phyloP scores from a whole-genome alignment of 371 early-diverging fungal genomes.

The Actinomucor elegans region DNA sequence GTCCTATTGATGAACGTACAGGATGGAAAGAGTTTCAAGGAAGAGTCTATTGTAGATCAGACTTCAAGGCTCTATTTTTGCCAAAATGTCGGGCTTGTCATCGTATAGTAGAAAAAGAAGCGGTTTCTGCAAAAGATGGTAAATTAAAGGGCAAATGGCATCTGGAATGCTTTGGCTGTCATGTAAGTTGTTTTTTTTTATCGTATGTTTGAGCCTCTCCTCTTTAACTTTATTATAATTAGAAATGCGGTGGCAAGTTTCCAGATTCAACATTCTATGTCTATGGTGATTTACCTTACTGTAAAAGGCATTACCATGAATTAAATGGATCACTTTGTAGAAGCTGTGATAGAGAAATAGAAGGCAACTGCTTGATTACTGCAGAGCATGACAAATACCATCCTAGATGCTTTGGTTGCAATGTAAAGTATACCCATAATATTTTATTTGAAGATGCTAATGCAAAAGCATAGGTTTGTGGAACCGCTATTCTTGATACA shows the following conservation, averaged over 20 bases:
- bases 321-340: slow-evolving; percentile 80
- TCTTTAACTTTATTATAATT: too few relatives aligned
- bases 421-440: too few relatives aligned
- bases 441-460: too few relatives aligned
- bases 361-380: slow-evolving; percentile 85
- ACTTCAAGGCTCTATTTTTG: slow-evolving; percentile 64
- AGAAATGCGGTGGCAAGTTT: slow-evolving; percentile 75
- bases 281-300: slow-evolving; percentile 78
- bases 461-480: too few relatives aligned
- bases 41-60: slow-evolving; percentile 74
- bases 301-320: slow-evolving; percentile 81
- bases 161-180: slow-evolving; percentile 53
- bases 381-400: slow-evolving; percentile 60
- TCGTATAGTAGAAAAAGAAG: slow-evolving; percentile 68
- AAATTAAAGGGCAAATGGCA: slow-evolving; percentile 85
- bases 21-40: slow-evolving; percentile 75
- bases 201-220: neutral
- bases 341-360: slow-evolving; percentile 76
- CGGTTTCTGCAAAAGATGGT: slow-evolving; percentile 77
- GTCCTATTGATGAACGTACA: slow-evolving; percentile 66
- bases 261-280: slow-evolving; percentile 89
- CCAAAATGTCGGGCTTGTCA: slow-evolving; percentile 73
- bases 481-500: slow-evolving; percentile 66
- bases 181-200: slow-evolving; percentile 29
- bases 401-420: slow-evolving; percentile 46